phyloP scores from a whole-genome alignment of 2,329 filamentous ascomycete genomes.

The Colletotrichum sp. region DNA sequence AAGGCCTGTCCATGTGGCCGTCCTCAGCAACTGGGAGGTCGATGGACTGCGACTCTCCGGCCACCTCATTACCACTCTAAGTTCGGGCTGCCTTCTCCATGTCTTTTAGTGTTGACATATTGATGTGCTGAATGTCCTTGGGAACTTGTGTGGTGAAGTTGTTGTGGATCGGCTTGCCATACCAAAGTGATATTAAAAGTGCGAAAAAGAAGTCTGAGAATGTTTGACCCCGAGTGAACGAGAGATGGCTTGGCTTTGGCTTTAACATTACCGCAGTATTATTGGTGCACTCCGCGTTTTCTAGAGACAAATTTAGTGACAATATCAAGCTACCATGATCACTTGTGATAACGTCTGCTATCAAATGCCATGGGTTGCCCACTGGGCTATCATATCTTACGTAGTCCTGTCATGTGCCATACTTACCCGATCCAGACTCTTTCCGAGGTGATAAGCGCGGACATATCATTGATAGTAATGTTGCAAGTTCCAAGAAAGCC shows the following conservation, averaged over 20 bases:
- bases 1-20: constrained; percentile 32
- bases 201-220: neutral
- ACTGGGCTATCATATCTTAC: neutral
- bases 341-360: neutral
- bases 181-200: neutral
- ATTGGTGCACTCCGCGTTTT: neutral
- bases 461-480: neutral
- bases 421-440: neutral
- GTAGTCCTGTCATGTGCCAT: neutral
- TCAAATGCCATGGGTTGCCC: neutral
- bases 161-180: neutral
- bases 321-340: neutral
- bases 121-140: neutral
- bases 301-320: neutral
- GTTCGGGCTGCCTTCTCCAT: neutral
- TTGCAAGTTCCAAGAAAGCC: neutral
- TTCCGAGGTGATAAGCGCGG: neutral
- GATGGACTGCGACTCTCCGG: neutral
- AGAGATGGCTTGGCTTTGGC: neutral
- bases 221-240: neutral
- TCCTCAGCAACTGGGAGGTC: constrained; percentile 4
- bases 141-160: neutral
- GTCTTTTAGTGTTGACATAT: neutral
- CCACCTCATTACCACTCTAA: neutral
- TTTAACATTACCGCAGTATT: neutral